Evolutionary conservation across 2,329 filamentous ascomycete species (phyloP).

Genomic region (Leptodontidium sp.): DNA sequence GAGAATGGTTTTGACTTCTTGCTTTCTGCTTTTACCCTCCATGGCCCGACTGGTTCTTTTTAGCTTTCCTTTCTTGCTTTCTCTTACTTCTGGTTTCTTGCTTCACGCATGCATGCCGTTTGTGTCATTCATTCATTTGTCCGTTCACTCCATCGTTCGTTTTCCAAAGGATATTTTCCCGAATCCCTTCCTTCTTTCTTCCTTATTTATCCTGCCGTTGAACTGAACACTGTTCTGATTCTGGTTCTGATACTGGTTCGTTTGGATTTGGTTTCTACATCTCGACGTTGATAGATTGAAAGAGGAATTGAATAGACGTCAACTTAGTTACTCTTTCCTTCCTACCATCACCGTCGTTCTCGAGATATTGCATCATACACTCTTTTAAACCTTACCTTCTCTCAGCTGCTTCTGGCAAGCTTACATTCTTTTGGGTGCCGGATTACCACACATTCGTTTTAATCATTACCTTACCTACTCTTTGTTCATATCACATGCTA

Average conservation of each 20-base stretch:
- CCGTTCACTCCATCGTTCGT: not conserved
- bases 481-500: slow-evolving; percentile 20
- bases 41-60: not conserved
- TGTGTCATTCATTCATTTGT: not conserved
- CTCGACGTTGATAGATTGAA: not conserved
- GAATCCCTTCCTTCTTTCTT: not conserved
- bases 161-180: not conserved
- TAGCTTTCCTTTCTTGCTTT: not conserved
- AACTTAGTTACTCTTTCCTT: not conserved
- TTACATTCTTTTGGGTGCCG: slow-evolving; percentile 31
- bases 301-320: not conserved
- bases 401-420: slow-evolving; percentile 16
- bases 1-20: not conserved
- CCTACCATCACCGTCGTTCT: not conserved
- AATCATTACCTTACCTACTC: not conserved
- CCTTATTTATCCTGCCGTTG: not conserved
- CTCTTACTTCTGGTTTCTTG: slow-evolving; percentile 13
- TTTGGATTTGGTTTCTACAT: slow-evolving; percentile 9
- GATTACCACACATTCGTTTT: slow-evolving; percentile 27
- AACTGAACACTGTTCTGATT: slow-evolving; percentile 15
- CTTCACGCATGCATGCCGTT: slow-evolving; percentile 1
- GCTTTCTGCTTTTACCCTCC: slow-evolving; percentile 1
- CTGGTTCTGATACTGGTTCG: not conserved
- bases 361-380: slow-evolving; percentile 13
- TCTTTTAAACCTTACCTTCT: slow-evolving; percentile 9